Conservation (phyloP, 2,329 filamentous ascomycete genomes). For the Epichloe hybrida region DNA sequence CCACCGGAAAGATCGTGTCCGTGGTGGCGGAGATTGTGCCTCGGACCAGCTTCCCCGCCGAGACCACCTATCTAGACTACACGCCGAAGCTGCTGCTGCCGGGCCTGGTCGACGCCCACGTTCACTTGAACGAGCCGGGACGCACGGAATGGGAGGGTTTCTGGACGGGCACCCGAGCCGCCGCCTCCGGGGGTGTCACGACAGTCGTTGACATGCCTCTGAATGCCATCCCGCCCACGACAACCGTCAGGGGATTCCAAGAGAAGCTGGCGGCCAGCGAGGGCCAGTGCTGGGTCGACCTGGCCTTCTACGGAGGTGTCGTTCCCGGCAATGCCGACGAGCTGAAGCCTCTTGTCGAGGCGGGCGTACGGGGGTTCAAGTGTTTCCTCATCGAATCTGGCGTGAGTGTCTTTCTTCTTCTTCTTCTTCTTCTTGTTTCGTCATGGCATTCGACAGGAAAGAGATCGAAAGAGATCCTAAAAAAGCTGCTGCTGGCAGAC, state of each 20-base stretch:
- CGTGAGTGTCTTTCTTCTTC: slow-evolving; percentile 35
- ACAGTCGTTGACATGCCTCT: slow-evolving; percentile 96
- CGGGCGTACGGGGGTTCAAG: slow-evolving; percentile 90
- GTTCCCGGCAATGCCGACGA: slow-evolving; percentile 79
- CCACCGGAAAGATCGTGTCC: slow-evolving; percentile 72
- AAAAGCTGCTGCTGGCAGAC: neutral
- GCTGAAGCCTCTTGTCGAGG: slow-evolving; percentile 65
- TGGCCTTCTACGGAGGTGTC: slow-evolving; percentile 95
- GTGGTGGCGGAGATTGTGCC: slow-evolving; percentile 66
- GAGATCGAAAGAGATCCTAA: neutral
- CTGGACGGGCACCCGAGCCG: slow-evolving; percentile 83
- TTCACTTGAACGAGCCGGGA: slow-evolving; percentile 94
- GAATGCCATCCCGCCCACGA: slow-evolving; percentile 93
- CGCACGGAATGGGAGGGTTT: slow-evolving; percentile 98
- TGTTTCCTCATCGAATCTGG: slow-evolving; percentile 95
- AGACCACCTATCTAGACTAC: slow-evolving; percentile 61
- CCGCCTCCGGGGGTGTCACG: slow-evolving; percentile 89
- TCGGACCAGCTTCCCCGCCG: slow-evolving; percentile 55
- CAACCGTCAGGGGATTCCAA: slow-evolving; percentile 66
- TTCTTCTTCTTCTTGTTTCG: no score
- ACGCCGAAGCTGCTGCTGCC: slow-evolving; percentile 76
- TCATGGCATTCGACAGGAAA: neutral
- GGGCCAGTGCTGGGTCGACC: slow-evolving; percentile 93
- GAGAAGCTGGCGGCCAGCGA: slow-evolving; percentile 75
- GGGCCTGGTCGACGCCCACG: slow-evolving; percentile 89